phyloP scores from a whole-genome alignment of 768 basidiomycete genomes.

The Lactarius sp. region DNA sequence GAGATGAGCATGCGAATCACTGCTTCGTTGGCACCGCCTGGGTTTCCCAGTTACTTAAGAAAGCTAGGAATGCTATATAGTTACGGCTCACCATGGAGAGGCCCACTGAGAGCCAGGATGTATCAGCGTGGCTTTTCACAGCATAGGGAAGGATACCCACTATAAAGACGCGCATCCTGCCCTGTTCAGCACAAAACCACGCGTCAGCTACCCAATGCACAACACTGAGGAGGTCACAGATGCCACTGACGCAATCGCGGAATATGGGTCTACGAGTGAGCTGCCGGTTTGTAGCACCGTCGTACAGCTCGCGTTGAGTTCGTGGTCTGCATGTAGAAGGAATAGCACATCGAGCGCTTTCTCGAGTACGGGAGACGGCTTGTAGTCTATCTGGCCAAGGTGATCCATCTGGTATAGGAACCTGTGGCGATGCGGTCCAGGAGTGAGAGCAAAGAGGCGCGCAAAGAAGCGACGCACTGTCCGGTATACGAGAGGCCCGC shows the following conservation, averaged over 20 bases:
- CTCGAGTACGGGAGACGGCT: conserved; percentile 77
- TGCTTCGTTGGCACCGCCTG: conserved; percentile 88
- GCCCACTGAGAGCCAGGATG: conserved; percentile 44
- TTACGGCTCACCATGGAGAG: conserved; percentile 53
- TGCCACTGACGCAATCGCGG: conserved; percentile 65
- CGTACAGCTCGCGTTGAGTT: conserved; percentile 81
- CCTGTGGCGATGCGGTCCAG: conserved; percentile 33
- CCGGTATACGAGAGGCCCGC: conserved; percentile 79
- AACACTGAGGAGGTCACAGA: neutral
- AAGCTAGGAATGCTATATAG: too few relatives aligned
- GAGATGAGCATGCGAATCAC: conserved; percentile 91
- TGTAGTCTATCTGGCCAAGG: conserved; percentile 64
- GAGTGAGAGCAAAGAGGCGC: neutral
- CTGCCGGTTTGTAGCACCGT: conserved; percentile 85
- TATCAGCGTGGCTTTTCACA: neutral
- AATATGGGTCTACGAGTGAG: conserved; percentile 88
- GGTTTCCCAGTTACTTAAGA: conserved; percentile 4
- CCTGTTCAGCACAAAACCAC: conserved; percentile 33
- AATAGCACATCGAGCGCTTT: conserved; percentile 87
- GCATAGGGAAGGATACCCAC: conserved; percentile 43
- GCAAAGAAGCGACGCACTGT: conserved; percentile 48
- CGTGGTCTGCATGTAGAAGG: conserved; percentile 86
- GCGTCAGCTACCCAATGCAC: neutral
- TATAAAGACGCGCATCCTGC: conserved; percentile 87
- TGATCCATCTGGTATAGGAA: conserved; percentile 93